These are phyloP conservation scores for Cetraspora pellucida DNA, from an alignment of 192 early-diverging fungal genomes.

Conservation along the genomic window DNA sequence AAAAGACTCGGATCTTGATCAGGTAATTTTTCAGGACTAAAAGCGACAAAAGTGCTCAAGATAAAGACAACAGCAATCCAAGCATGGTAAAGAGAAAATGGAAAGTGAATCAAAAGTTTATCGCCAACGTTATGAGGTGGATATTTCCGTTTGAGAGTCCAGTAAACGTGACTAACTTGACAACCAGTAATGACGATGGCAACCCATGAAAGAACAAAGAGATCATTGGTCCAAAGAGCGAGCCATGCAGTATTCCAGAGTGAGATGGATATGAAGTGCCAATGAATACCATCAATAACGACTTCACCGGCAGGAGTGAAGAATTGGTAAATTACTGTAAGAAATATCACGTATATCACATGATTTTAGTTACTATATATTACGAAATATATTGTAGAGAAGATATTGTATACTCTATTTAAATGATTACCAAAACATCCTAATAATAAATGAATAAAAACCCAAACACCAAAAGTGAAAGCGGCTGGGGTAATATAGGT, in stretches of 20 bases:
- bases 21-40: slow-evolving; percentile 47
- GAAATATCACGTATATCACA: no score
- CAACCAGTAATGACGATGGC: slow-evolving; percentile 62
- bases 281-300: slow-evolving; percentile 59
- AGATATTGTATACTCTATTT: no score
- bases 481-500: no score
- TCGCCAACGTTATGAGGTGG: slow-evolving; percentile 44
- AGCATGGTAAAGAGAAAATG: slow-evolving; percentile 70
- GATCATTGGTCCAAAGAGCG: slow-evolving; percentile 63
- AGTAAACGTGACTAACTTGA: slow-evolving; percentile 62
- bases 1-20: slow-evolving; percentile 46
- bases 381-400: no score
- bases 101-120: slow-evolving; percentile 60
- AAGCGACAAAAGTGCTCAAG: slow-evolving; percentile 63
- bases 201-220: slow-evolving; percentile 55
- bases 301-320: slow-evolving; percentile 54
- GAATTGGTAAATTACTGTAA: slow-evolving; percentile 58
- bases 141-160: slow-evolving; percentile 47
- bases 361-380: no score
- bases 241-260: slow-evolving; percentile 63
- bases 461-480: no score
- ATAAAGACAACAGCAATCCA: slow-evolving; percentile 62
- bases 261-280: slow-evolving; percentile 65
- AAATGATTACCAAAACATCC: no score
- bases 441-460: no score